Evolutionary conservation across 805 yeast genomes (phyloP).

Genomic region (Candida ficus): DNA sequence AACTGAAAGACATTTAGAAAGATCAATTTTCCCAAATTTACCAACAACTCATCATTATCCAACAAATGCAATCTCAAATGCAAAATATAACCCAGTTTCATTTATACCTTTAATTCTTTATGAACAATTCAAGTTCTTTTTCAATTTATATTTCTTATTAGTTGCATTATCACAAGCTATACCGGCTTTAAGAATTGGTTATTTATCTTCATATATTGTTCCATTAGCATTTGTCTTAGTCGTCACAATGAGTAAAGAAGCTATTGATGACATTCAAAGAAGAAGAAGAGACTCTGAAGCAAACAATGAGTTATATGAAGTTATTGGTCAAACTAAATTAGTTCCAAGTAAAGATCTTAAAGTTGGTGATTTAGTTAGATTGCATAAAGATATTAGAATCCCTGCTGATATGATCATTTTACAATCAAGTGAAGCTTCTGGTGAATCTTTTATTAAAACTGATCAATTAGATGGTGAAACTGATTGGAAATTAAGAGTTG

Average conservation of each 20-base stretch:
- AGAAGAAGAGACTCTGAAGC: slow-evolving; percentile 87
- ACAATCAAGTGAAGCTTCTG: slow-evolving; percentile 74
- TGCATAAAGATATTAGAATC: slow-evolving; percentile 77
- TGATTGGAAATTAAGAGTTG: slow-evolving; percentile 92
- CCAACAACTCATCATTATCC: slow-evolving; percentile 40
- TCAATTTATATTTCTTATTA: slow-evolving; percentile 83
- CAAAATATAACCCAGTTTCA: slow-evolving; percentile 84
- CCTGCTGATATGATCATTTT: slow-evolving; percentile 91
- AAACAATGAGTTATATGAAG: slow-evolving; percentile 77
- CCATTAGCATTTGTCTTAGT: slow-evolving; percentile 90
- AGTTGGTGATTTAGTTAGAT: slow-evolving; percentile 80
- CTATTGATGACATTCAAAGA: slow-evolving; percentile 87
- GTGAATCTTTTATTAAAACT: slow-evolving; percentile 91
- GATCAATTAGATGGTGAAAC: slow-evolving; percentile 99
- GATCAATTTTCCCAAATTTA: slow-evolving; percentile 39
- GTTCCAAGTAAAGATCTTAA: slow-evolving; percentile 58
- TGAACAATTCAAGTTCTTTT: slow-evolving; percentile 96
- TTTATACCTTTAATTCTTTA: slow-evolving; percentile 85
- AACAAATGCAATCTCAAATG: slow-evolving; percentile 84
- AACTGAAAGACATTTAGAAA: slow-evolving; percentile 29
- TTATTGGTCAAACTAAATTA: slow-evolving; percentile 40
- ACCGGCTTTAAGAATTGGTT: slow-evolving; percentile 89
- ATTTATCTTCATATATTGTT: slow-evolving; percentile 85
- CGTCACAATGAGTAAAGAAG: slow-evolving; percentile 95
- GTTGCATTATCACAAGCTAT: slow-evolving; percentile 93